Percentiles rank a stretch among this genome's conserved stretches.
Conservation (phyloP, 495 filamentous ascomycete species). For the Aeminium ludgeri region DNA sequence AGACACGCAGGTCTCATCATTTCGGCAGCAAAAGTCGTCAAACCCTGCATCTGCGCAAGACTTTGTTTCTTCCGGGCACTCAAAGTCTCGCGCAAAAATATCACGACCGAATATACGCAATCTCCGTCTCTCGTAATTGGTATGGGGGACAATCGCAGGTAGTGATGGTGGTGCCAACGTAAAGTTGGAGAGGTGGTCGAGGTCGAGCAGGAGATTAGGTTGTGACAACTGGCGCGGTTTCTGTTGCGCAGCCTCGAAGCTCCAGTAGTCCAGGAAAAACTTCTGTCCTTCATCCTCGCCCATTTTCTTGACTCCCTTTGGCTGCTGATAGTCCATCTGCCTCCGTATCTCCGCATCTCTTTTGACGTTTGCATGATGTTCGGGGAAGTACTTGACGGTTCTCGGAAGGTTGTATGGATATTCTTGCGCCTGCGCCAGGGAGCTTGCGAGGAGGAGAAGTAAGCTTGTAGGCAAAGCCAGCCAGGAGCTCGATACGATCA, state of each 20-base stretch:
- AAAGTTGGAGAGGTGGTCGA: neutral
- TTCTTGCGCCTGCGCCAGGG: conserved; percentile 3
- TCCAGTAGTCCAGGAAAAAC: conserved; percentile 55
- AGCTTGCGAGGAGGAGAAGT: neutral
- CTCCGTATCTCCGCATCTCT: conserved; percentile 23
- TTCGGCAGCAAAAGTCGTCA: conserved; percentile 60
- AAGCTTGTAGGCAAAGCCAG: conserved; percentile 3
- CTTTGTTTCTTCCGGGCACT: conserved; percentile 55
- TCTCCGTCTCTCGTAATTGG: neutral
- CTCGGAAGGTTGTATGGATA: conserved; percentile 30
- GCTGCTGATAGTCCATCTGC: conserved; percentile 20
- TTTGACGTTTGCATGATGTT: conserved; percentile 23
- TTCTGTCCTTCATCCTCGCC: conserved; percentile 66
- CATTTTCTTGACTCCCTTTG: conserved; percentile 55
- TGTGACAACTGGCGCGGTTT: too few species aligned
- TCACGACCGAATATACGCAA: conserved; percentile 14
- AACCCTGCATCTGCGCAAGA: conserved; percentile 51
- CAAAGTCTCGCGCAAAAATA: conserved; percentile 37
- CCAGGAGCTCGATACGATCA: too few species aligned
- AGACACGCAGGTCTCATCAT: conserved; percentile 48
- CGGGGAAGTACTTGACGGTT: conserved; percentile 30
- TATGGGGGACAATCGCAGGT: conserved; percentile 28
- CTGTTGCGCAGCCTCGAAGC: conserved; percentile 2
- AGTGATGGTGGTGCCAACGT: conserved; percentile 23
- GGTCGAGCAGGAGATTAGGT: too few species aligned